Conservation (phyloP, 345 rosid genomes). For the Nephelium lappaceum region DNA sequence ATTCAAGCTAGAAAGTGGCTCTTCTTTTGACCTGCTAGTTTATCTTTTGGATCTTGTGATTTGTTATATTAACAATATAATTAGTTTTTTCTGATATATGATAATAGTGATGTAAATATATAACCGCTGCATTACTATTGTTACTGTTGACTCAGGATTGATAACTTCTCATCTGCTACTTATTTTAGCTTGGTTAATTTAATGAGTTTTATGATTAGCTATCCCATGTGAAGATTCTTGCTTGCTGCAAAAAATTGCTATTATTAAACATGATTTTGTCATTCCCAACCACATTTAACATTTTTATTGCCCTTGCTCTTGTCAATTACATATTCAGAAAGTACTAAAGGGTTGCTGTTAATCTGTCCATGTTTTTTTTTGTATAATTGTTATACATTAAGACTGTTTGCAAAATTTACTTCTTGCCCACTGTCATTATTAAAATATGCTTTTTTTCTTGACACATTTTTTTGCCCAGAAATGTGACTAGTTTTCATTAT, state of each 20-base stretch:
- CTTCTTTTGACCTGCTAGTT: background rate
- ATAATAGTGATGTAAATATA: background rate
- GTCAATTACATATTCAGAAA: background rate
- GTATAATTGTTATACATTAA: background rate
- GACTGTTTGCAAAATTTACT: background rate
- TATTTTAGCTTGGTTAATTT: background rate
- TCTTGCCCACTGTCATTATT: background rate
- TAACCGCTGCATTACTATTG: too few relatives aligned
- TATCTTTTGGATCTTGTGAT: background rate
- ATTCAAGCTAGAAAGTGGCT: slow-evolving; percentile 3
- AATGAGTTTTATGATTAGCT: background rate
- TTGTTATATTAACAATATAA: background rate
- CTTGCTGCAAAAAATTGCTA: background rate
- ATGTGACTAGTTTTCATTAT: background rate
- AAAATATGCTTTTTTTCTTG: background rate
- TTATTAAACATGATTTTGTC: background rate
- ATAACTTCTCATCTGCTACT: background rate
- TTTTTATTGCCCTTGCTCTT: background rate
- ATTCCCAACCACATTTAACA: background rate
- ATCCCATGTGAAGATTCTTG: too few relatives aligned
- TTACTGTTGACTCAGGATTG: too few relatives aligned
- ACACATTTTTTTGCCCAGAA: background rate
- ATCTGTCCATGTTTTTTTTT: background rate
- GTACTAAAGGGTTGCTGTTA: background rate
- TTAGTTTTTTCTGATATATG: background rate